Evolutionary conservation across 768 basidiomycete genomes (phyloP).

Genomic region (Auricularia auricula-judae): DNA sequence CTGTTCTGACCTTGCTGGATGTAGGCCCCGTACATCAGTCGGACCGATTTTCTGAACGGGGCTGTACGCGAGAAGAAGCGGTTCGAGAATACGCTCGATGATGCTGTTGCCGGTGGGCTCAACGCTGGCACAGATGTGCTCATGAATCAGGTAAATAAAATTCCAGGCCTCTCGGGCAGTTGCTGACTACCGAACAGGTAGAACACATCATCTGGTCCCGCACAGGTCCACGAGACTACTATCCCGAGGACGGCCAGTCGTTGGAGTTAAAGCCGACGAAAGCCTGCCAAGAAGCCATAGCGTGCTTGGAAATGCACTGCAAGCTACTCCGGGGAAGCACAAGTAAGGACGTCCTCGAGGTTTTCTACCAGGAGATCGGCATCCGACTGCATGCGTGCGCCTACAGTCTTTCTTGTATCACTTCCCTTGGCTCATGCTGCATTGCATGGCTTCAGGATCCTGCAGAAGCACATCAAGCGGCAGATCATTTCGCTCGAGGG

Average conservation of each 20-base stretch:
- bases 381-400: conserved; percentile 75
- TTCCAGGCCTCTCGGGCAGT: too few species aligned
- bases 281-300: conserved; percentile 84
- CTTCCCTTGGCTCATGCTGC: too few species aligned
- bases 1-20: background rate
- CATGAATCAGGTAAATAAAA: conserved; percentile 73
- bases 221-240: conserved; percentile 82
- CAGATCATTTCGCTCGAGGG: conserved; percentile 93
- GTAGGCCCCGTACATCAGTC: conserved; percentile 80
- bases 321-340: conserved; percentile 86
- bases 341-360: conserved; percentile 91
- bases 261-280: conserved; percentile 78
- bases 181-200: conserved; percentile 39
- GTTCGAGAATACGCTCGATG: conserved; percentile 87
- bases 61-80: conserved; percentile 95
- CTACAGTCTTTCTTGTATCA: too few species aligned
- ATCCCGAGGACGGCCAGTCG: conserved; percentile 68
- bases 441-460: conserved; percentile 41
- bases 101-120: conserved; percentile 84
- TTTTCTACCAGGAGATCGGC: conserved; percentile 96
- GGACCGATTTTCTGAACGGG: conserved; percentile 83
- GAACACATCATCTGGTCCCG: conserved; percentile 83
- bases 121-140: conserved; percentile 93
- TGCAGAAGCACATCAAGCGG: conserved; percentile 93
- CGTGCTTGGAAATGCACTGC: conserved; percentile 83